Evolutionary conservation across 192 early-diverging fungal genomes (phyloP), one percentile per base, ranked within the genome.

Genomic region (Umbelopsis isabellina): DNA sequence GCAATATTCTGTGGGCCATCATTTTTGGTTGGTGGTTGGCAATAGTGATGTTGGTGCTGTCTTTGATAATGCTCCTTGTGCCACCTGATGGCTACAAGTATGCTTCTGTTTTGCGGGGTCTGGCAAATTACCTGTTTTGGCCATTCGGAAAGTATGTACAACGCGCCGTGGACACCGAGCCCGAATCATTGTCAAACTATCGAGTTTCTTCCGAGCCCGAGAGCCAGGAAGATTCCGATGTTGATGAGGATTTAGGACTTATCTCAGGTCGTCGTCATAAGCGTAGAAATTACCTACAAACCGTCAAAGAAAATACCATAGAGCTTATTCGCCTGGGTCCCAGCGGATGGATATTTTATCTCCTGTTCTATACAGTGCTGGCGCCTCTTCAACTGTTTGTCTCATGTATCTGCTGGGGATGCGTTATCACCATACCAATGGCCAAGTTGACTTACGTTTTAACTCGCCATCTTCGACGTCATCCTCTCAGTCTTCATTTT

Each of bases 121-220:
- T 97, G 0, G 87, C 90, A 33, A 80, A 86, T 55, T 99, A 99
- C 69, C 80, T 97, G n/a, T 80, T 99, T 21, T 97, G 94, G 94
- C 97, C 97, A 9, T 99, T 99, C 87, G 96, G 95, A 9, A 92
- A 94, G 69, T 95, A 94, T 79, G 91, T 97, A 16, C 93, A 93
- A 68, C 86, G 88, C 20, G 61, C 67, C 0, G 81, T 83, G 46
- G 83, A 78, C 25, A 70, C 73, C 30, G 70, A 49, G 46, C 76
- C 76, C 1, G 46, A 71, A 7, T 35, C 48, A 0, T n/a, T 78
- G 45, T 50, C 49, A 4, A 51, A 47, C 27, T 27, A 66, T 33
- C 67, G 46, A 4, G 47, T 46, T 18, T 27, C 16, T 61, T 61
- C 55, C 7, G 55, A 61, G 10, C 37, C 37, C 37, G 55, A 61